phyloP scores from a whole-genome alignment of 2,329 filamentous ascomycete genomes.

The Lachnellula occidentalis region DNA sequence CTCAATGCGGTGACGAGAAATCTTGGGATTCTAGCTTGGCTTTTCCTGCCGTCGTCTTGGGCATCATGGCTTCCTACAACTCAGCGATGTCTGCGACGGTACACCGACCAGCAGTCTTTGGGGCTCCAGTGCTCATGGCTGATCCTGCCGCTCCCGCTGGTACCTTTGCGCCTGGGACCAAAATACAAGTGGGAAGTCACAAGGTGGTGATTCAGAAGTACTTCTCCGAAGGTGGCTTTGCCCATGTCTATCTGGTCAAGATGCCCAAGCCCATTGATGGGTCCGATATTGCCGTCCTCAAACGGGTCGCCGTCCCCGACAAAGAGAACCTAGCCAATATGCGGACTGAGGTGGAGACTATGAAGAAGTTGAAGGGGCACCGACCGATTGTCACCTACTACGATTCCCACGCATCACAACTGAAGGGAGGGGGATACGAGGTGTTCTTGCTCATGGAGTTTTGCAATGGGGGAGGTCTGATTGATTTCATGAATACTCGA shows the following conservation, averaged over 20 bases:
- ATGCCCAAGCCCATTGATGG: constrained; percentile 53
- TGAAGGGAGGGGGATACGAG: constrained; percentile 90
- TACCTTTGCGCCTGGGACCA: constrained; percentile 88
- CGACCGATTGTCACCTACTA: constrained; percentile 95
- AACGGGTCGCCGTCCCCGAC: constrained; percentile 93
- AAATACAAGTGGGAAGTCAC: constrained; percentile 92
- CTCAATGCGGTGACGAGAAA: constrained; percentile 30
- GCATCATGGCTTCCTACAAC: constrained; percentile 38
- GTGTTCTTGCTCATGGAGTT: constrained; percentile 98
- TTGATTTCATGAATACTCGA: constrained; percentile 99
- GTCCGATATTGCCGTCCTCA: constrained; percentile 33
- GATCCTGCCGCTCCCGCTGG: constrained; percentile 58
- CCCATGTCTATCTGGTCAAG: constrained; percentile 95
- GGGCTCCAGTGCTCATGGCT: constrained; percentile 37
- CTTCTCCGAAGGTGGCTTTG: constrained; percentile 95
- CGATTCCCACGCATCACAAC: constrained; percentile 93
- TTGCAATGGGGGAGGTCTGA: constrained; percentile 88
- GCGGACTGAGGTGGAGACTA: constrained; percentile 98
- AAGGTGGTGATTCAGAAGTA: constrained; percentile 94
- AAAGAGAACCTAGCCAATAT: constrained; percentile 92
- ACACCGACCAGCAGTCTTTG: constrained; percentile 41
- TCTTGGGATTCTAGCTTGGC: constrained; percentile 11
- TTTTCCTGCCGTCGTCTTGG: constrained; percentile 16
- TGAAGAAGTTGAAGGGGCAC: constrained; percentile 99
- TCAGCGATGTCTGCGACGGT: constrained; percentile 33